Evolutionary conservation across 495 filamentous ascomycete genomes (phyloP), one percentile per base, ranked within the genome.

Genomic region (Podospora comata): DNA sequence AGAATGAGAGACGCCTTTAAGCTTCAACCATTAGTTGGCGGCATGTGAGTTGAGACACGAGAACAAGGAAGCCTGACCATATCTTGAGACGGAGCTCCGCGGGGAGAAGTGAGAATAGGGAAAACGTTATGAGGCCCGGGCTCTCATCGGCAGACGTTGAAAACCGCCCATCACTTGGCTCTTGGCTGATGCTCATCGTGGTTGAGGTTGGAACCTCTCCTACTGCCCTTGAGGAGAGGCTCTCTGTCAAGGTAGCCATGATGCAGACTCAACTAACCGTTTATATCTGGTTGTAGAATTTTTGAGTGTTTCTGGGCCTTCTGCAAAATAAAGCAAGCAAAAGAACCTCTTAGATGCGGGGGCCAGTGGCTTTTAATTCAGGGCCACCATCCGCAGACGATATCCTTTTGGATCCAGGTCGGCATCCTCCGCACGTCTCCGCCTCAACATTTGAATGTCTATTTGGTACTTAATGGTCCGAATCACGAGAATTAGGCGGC

Each of bases 11-110:
- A 60, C 66, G 57, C 72, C 68, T 70, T 60, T 56, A 6, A 32
- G 23, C 23, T 64, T 19, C 34, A 48, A 13, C 39, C 39, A 3
- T 44, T 27, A 15, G 32, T 20, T 34, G 61, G 3, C 18, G n/a
- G 11, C 19, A 39, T 39, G 39, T 11, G 15, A 13, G 39, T 11
- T 11, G 34, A 9, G 7, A 48, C 15, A 16, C 30, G 13, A 48
- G 39, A 16, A 48, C 9, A 13, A 11, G 13, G 15, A 48, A 48
- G 39, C 39, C 39, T 9, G 34, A 65, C 76, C 78, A 81, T 30
- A 81, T 77, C 4, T 75, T 65, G 71, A 81, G 71, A 39, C 79
- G 76, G 57, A 81, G 63, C 53, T 81, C 79, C 39, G 75, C 58
- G 13, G 79, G 79, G 11, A 81, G 72, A n/a, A 68, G 59, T 13